phyloP scores from a whole-genome alignment of 768 basidiomycete genomes.

The Tylopilus sp. region DNA sequence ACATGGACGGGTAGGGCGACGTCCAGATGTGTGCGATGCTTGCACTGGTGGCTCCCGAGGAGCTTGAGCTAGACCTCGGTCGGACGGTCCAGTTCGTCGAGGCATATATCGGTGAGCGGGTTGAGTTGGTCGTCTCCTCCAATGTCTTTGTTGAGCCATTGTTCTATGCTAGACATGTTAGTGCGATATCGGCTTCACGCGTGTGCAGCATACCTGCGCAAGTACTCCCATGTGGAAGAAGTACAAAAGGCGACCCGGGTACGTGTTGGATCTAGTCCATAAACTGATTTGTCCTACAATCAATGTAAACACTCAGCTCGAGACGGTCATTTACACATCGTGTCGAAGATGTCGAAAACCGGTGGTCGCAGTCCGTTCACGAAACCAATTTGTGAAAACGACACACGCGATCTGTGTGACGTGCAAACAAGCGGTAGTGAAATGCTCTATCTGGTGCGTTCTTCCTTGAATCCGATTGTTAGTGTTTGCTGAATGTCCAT shows the following conservation, averaged over 20 bases:
- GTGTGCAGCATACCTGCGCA: constrained; percentile 73
- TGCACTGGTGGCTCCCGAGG: constrained; percentile 54
- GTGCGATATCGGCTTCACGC: constrained; percentile 58
- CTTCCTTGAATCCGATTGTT: no score
- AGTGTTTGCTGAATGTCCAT: neutral
- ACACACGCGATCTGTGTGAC: constrained; percentile 53
- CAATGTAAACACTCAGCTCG: constrained; percentile 43
- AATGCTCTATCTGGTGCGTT: constrained; percentile 76
- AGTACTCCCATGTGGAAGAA: constrained; percentile 50
- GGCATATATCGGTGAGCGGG: constrained; percentile 63
- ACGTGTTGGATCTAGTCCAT: constrained; percentile 8
- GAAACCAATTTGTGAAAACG: constrained; percentile 32
- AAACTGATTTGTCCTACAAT: neutral
- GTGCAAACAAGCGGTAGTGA: constrained; percentile 48
- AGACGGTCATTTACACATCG: constrained; percentile 66
- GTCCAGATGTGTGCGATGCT: constrained; percentile 79
- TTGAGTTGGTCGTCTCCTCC: neutral
- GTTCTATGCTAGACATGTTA: constrained; percentile 50
- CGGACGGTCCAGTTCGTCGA: constrained; percentile 57
- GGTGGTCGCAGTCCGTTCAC: constrained; percentile 38
- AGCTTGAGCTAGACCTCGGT: constrained; percentile 46
- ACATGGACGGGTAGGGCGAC: constrained; percentile 53
- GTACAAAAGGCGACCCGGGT: constrained; percentile 56
- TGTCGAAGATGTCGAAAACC: constrained; percentile 72
- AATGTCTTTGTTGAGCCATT: neutral